Percentiles rank a stretch among this genome's conserved stretches.
These are phyloP conservation scores for Pholiota molesta DNA, from an alignment of 768 basidiomycete genomes.

Conservation along the genomic window DNA sequence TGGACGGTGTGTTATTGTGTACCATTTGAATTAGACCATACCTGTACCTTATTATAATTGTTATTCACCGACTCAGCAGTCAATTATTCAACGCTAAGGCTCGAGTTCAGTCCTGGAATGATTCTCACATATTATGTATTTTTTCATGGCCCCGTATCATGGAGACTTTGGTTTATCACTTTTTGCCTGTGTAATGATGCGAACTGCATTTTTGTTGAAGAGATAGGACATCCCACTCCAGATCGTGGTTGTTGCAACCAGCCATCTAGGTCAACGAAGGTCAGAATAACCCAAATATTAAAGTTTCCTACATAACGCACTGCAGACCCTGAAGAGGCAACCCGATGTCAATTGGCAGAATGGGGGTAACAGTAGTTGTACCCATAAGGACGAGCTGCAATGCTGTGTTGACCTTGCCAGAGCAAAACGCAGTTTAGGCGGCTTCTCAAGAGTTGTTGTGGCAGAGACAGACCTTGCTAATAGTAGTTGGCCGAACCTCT, in stretches of 20 bases:
- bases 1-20: slow-evolving; percentile 17
- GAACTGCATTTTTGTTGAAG: slow-evolving; percentile 75
- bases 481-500: slow-evolving; percentile 90
- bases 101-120: too few relatives aligned
- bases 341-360: slow-evolving; percentile 64
- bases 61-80: neutral
- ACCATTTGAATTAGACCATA: slow-evolving; percentile 14
- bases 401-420: slow-evolving; percentile 80
- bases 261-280: slow-evolving; percentile 53
- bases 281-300: neutral
- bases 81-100: neutral
- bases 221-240: slow-evolving; percentile 90
- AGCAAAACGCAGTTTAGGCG: slow-evolving; percentile 7
- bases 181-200: slow-evolving; percentile 42
- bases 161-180: slow-evolving; percentile 11
- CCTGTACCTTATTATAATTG: slow-evolving; percentile 16
- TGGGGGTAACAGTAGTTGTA: slow-evolving; percentile 79
- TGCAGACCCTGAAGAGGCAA: slow-evolving; percentile 67
- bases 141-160: slow-evolving; percentile 11
- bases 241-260: slow-evolving; percentile 88
- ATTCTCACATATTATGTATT: neutral
- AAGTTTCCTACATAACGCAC: slow-evolving; percentile 47
- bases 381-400: slow-evolving; percentile 94
- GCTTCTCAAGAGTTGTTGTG: neutral
- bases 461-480: slow-evolving; percentile 73